phyloP scores from a whole-genome alignment of 2,329 filamentous ascomycete species.

The Sphaceloma murrayae region DNA sequence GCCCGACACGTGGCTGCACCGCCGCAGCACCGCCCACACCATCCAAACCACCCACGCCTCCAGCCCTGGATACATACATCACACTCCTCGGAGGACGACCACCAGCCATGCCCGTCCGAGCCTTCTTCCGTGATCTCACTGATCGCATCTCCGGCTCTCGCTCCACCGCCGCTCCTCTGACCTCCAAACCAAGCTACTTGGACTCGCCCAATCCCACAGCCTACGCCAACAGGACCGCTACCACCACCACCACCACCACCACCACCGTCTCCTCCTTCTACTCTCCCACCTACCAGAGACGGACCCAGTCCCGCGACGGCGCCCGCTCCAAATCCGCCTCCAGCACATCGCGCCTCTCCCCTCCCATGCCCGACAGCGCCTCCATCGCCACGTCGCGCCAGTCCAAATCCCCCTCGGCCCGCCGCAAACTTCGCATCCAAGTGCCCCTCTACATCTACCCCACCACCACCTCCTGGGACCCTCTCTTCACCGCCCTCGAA shows the following conservation, averaged over 20 bases:
- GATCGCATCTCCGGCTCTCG: conserved; percentile 4
- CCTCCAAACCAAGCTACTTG: not conserved
- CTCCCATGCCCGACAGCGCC: not conserved
- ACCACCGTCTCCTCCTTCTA: not conserved
- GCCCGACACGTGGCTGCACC: conserved; percentile 13
- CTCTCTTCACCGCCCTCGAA: conserved; percentile 21
- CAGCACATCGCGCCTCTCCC: conserved; percentile 10
- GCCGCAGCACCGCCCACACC: not conserved
- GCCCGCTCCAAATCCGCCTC: not conserved
- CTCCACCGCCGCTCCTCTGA: not conserved
- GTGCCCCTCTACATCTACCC: conserved; percentile 28
- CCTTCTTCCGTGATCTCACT: conserved; percentile 11
- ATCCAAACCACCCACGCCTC: not conserved
- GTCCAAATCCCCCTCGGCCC: conserved; percentile 1
- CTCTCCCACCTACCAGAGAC: conserved; percentile 2
- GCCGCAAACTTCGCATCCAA: conserved; percentile 18
- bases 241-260: not conserved
- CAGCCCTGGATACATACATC: conserved; percentile 14
- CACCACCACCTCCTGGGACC: conserved; percentile 21
- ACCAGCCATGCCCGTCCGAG: conserved; percentile 10
- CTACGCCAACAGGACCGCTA: too few species aligned
- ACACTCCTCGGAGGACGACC: conserved; percentile 8
- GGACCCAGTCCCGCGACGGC: conserved; percentile 4
- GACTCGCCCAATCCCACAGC: too few species aligned
- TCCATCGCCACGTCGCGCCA: not conserved